These are phyloP conservation scores for Astragalus glycyphyllos DNA, from an alignment of 306 rosid genomes.

Conservation along the genomic window DNA sequence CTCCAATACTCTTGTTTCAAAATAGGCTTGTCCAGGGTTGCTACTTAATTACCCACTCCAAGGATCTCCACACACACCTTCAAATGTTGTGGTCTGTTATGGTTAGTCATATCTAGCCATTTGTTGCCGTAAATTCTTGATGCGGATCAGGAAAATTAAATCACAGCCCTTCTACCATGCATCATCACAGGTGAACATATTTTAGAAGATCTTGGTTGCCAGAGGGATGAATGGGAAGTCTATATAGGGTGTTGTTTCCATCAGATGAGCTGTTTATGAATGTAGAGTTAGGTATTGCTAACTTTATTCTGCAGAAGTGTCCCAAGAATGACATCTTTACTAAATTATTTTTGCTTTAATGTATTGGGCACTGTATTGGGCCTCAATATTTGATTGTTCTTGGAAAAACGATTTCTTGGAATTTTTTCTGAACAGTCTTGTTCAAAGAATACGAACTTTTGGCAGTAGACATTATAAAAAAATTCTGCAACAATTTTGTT, in stretches of 20 bases:
- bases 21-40: slow-evolving; percentile 38
- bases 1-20: slow-evolving; percentile 57
- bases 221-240: slow-evolving; percentile 5
- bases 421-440: no score
- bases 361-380: no score
- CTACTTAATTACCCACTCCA: slow-evolving; percentile 1
- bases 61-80: background rate
- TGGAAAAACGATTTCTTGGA: no score
- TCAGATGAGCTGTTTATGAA: background rate
- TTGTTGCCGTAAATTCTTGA: background rate
- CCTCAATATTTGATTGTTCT: no score
- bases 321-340: background rate
- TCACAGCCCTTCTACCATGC: slow-evolving; percentile 19
- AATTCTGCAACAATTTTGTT: no score
- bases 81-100: background rate
- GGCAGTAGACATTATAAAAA: no score
- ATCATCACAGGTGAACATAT: slow-evolving; percentile 11
- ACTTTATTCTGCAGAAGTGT: background rate
- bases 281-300: background rate
- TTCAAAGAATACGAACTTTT: no score
- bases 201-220: slow-evolving; percentile 14
- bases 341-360: slow-evolving; percentile 24
- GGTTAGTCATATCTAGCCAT: slow-evolving; percentile 13
- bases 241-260: background rate
- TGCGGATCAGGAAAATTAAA: background rate